Base-by-base conservation (phyloP, 352 stramenopile species). In the Phytopythium helicoides region DNA sequence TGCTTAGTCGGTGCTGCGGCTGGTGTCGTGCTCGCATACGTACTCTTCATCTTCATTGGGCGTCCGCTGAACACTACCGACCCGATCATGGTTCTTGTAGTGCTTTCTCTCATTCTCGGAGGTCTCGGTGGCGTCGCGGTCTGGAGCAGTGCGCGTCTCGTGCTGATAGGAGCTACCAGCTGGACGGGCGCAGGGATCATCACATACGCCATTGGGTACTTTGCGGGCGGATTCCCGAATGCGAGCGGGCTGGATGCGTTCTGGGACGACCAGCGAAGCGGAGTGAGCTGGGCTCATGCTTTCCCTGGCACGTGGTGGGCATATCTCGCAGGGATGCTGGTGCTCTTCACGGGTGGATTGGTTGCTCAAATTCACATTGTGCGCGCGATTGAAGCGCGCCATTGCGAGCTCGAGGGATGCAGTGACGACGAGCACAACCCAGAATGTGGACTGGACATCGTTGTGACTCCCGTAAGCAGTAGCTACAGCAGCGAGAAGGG, bases 41-140 rank as follows among this genome's bases (percentile, higher is more conserved):
- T 50, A 28, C 44, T 50, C 25, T 50, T 50, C 44, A 38, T 50
- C 16, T 50, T 50, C 44, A 8, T 50, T 1, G 44, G 44, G 4
- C 44, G 44, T 0, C 44, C 44, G 44, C 23, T 38, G 16, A 18
- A 38, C 44, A 16, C 23, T 9, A 50, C 36, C 25, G 28, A 50
- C 21, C 44, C 44, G n/a, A 26, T 50, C 26, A 38, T 50, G 44
- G 25, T 50, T n/a, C 28, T 50, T 10, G 25, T 50, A 16, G 44
- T 50, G n/a, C 44, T 50, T 28, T 50, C 25, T 28, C 16, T 22
- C 25, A 38, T 50, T 18, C 38, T 25, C 7, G 28, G 44, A 15
- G 8, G 7, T 7, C 16, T 39, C 0, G 44, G 44, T 28, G 44
- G 25, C 3, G 10, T 50, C 44, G 44, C 26, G 16, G 25, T 18